Conservation (phyloP, 768 basidiomycete species). For the Pisolithus orientalis region DNA sequence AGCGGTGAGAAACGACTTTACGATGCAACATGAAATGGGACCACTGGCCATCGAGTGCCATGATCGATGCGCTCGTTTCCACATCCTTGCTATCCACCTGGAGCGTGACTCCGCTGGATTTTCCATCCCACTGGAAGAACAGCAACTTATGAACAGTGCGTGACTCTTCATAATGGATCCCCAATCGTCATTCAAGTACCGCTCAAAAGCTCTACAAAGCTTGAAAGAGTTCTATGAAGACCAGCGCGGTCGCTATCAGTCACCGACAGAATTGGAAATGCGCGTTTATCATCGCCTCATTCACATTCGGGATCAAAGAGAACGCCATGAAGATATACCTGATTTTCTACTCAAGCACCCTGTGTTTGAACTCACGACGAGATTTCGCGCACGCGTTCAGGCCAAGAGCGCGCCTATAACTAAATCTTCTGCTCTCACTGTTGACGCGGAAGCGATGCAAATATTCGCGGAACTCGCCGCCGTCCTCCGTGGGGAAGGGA, state of each 20-base stretch:
- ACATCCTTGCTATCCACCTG: slow-evolving; percentile 75
- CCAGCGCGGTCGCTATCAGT: slow-evolving; percentile 57
- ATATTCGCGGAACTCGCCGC: slow-evolving; percentile 56
- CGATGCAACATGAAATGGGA: slow-evolving; percentile 82
- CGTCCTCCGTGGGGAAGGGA: slow-evolving; percentile 60
- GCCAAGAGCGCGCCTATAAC: slow-evolving; percentile 67
- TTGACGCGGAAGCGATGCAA: slow-evolving; percentile 61
- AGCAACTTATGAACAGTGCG: slow-evolving; percentile 89
- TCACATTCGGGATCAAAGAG: slow-evolving; percentile 80
- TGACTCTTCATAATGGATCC: slow-evolving; percentile 4
- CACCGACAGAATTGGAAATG: slow-evolving; percentile 91
- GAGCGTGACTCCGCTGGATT: slow-evolving; percentile 53
- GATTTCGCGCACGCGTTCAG: slow-evolving; percentile 78
- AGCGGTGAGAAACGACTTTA: slow-evolving; percentile 88
- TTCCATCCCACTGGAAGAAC: slow-evolving; percentile 69
- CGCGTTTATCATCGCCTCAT: slow-evolving; percentile 90
- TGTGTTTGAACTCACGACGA: slow-evolving; percentile 75
- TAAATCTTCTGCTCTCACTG: slow-evolving; percentile 56
- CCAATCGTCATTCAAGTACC: background rate
- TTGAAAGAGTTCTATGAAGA: slow-evolving; percentile 93
- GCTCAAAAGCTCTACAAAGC: slow-evolving; percentile 72
- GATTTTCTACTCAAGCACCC: slow-evolving; percentile 60
- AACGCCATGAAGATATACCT: slow-evolving; percentile 71
- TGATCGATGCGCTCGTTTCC: slow-evolving; percentile 90
- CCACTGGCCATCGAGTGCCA: slow-evolving; percentile 80